Evolutionary conservation across 2,329 filamentous ascomycete species (phyloP), one percentile per base, ranked within the genome.

Genomic region (Helotiales sp.): DNA sequence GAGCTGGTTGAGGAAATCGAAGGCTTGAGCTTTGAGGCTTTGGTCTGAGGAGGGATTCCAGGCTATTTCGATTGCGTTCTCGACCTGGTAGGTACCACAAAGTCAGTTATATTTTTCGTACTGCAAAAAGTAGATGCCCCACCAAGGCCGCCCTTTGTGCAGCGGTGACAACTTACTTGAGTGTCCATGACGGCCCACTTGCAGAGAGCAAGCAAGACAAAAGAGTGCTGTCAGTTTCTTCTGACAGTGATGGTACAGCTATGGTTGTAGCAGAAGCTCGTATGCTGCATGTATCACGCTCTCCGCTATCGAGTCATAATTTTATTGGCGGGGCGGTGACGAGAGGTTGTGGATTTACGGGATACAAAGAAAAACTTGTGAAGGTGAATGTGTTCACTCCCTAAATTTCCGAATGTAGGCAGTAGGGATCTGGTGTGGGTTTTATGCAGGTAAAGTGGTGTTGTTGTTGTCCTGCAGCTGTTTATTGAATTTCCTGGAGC

Each of bases 11-110:
- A 90, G 80, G 74, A 90, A 96, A 54, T 91, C 85, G 73, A 90
- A 89, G 65, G 93, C 93, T 78, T 96, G 92, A 60, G 78, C 76
- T 76, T 93, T 92, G 70, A 96, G 81, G 65, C 80, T 76, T 69
- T 84, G 86, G 74, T 93, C 86, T 68, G 91, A 89, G 69, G 82
- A 77, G 59, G 91, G 90, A 75, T 93, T 88, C 79, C 87, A 95
- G 75, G 91, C 91, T 77, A 98, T 96, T 75, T 95, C 86, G 78
- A 98, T 95, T 75, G 95, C 95, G 78, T 91, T 93, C 78, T 95
- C 90, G 75, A 97, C 87, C 91, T 97, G 84, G 34, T 29, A 58
- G n/a, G 58, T n/a, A 40, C 49, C 15, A 54, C 15, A 50, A 10
- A 27, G 33, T 69, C 50, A 67, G 59, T 25, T 52, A 10, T 33